Evolutionary conservation across 2,329 filamentous ascomycete genomes (phyloP), one percentile per base, ranked within the genome.

Genomic region (Lomentospora prolificans): DNA sequence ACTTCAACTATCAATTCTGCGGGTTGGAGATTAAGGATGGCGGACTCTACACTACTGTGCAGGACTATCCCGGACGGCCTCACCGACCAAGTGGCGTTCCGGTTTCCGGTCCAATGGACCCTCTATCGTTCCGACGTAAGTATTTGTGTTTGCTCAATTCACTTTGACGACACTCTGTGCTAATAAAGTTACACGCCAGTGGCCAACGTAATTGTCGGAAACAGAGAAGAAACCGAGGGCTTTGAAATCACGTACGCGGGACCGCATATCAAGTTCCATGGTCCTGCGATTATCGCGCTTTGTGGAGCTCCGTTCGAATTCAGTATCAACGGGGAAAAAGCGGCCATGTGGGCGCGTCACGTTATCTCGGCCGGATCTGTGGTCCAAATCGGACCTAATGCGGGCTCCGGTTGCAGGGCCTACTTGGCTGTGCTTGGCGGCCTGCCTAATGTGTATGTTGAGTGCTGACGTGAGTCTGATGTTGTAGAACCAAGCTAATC

Each of bases 181-280:
- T 33, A 12, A 33, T 33, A 33, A 48, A 48, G 9, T 3, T 4
- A 22, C 22, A 4, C 19, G n/a, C 6, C 9, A 48, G 70, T 83
- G 27, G 81, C 79, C 2, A 86, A 86, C 59, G 68, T 77, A 19
- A 70, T 86, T 1, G 81, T 80, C 0, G 81, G 80, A 0, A 85
- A 86, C 55, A 60, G 71, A 0, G 63, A 70, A 0, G 72, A 71
- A 0, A 72, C 67, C 3, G 82, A 83, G 63, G 74, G 72, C 0
- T 65, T 86, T 0, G 82, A 86, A 60, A 79, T 84, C 25, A 85
- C 82, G 0, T 61, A 84, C 14, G 76, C 72, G 12, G 82, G 82
- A 0, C 82, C 82, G 0, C 79, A 82, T 30, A 64, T 86, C 19
- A 68, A 69, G 0, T 85, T 85, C 60, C 64, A 79, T 3, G 72